Evolutionary conservation across 2,329 filamentous ascomycete genomes (phyloP), one percentile per base, ranked within the genome.

Genomic region (Fusarium nanum): DNA sequence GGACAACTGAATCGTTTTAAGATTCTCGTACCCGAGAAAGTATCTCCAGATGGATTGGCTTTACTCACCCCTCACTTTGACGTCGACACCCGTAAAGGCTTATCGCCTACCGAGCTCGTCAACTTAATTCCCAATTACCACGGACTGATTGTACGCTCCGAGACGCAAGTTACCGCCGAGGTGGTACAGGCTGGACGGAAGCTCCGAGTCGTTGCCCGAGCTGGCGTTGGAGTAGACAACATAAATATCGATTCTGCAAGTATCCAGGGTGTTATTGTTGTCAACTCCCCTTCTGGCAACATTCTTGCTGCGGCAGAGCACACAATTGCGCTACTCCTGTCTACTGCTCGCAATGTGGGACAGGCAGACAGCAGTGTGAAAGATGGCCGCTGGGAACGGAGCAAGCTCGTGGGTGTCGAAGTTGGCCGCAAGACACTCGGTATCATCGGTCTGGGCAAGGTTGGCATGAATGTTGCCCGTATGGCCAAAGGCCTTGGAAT

Each of bases 171-270:
- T 64, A 94, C 91, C 0, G 86, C 90, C 0, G 82, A 86, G 5
- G 84, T 95, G 1, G 84, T 95, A 14, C 80, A 83, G 14, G 90
- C 89, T 3, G 92, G 88, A 12, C 87, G 84, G 71, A 91, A 88
- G 63, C 84, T 95, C 54, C 91, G 91, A 70, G 92, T 95, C 11
- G 92, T 96, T 23, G 93, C 92, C 4, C 85, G 93, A 65, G 93
- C 93, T 14, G 93, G 93, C 14, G 93, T 95, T 2, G 93, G 92
- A 32, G 92, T 95, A 25, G 92, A 95, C 81, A 94, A 95, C 80
- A 92, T 96, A 50, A 86, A 95, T 76, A 90, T 95, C 0, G 83
- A 88, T 34, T 87, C 89, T 10, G 92, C 92, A 5, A 95, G 92
- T 0, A 84, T 86, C 41, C 84, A 89, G 56, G 93, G 93, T 22